Evolutionary conservation across 768 basidiomycete genomes (phyloP), one percentile per base, ranked within the genome.

Genomic region (Imleria badia): DNA sequence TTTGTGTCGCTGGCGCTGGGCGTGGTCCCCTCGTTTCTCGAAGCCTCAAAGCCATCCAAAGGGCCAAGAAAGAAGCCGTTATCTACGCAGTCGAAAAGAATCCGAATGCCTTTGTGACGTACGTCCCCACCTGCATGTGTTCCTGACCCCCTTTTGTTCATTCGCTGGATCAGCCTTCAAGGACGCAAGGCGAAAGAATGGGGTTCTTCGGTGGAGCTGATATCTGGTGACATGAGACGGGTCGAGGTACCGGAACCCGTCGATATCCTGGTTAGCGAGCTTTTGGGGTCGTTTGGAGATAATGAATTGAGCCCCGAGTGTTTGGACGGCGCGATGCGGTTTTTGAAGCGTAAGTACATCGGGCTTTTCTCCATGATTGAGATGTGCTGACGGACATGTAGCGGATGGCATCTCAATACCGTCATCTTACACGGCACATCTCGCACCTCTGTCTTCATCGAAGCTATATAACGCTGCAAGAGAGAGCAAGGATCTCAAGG

Each of bases 251-350:
- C 96, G 6, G 92, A 97, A 62, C 79, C 82, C 60, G 94, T 85
- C 29, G 97, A 98, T 70, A 92, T 99, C 58, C 76, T 99, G 54
- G 87, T 99, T 64, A 96, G 91, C 74, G 97, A 99, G 71, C 81
- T 99, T 20, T 73, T 99, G 63, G 97, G 97, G 5, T 95, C 93
- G 5, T 98, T 99, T 74, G 97, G 96, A 2, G 97, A 99, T 72
- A 99, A 99, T 56, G 97, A 99, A 70, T 82, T 98, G 45, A 95
- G 94, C 66, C 97, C 97, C 0, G 97, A 99, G 71, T 99, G 97
- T 72, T 76, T 99, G 34, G 97, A 99, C 68, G 97, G 97, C 13
- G 95, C 93, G 10, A 84, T 89, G 83, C 78, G 96, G 45, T 95
- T 94, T 67, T 76, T 99, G 67, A 96, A 97, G 78, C 79, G 94